A percentile compares a stretch with the other conserved stretches of the same genome.
Evolutionary conservation across 75 land plant genomes (phyloP).

Genomic region (Picea glauca): DNA sequence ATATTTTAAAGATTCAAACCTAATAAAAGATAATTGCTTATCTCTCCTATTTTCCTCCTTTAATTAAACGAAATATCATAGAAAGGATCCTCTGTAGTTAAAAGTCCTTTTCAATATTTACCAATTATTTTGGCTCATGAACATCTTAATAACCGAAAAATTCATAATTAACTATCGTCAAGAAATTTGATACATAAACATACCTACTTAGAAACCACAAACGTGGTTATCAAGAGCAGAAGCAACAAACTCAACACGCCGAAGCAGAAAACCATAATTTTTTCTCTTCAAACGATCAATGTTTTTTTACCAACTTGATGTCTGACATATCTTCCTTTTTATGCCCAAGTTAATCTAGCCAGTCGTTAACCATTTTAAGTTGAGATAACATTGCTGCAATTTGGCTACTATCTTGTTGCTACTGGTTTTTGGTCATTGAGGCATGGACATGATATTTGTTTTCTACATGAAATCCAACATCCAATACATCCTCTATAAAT

Average conservation of each 20-base stretch:
- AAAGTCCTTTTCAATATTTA: background rate
- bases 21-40: background rate
- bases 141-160: background rate
- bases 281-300: conserved; percentile 69
- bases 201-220: background rate
- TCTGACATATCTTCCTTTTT: conserved; percentile 31
- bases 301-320: conserved; percentile 20
- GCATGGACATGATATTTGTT: background rate
- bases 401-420: conserved; percentile 17
- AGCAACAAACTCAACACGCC: conserved; percentile 44
- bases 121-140: background rate
- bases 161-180: background rate
- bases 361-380: conserved; percentile 75
- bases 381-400: conserved; percentile 74
- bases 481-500: conserved; percentile 77
- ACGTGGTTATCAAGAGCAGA: conserved; percentile 10
- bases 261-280: conserved; percentile 78
- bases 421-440: too few species aligned
- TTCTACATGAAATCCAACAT: conserved; percentile 60
- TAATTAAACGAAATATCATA: background rate
- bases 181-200: background rate
- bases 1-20: too few species aligned
- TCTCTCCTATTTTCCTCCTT: background rate
- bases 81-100: background rate
- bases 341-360: conserved; percentile 56